Base-by-base conservation (phyloP, 306 rosid genomes). In the Fagus crenata region DNA sequence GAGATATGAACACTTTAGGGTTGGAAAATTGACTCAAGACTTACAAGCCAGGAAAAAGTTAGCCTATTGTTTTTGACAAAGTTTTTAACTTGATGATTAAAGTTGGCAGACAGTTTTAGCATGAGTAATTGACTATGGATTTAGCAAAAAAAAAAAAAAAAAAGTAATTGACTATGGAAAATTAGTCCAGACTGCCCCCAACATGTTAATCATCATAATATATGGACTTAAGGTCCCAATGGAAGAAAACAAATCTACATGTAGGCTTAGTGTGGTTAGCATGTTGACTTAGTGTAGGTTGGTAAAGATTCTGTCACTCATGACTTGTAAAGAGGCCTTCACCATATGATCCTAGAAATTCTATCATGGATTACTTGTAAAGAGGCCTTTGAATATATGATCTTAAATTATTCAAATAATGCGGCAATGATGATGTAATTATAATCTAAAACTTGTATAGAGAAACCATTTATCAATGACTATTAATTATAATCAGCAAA, bases 151-250 rank as follows among this genome's bases (percentile, higher is more conserved):
- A 22, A 22, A 22, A 22, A 22, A 22, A 22, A 22, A 22, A 22
- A 22, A 22, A 22, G 17, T 12, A n/a, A n/a, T 12, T 56, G 35
- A 2, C n/a, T 0, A 63, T 35, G 18, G 69, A 7, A 36, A 3
- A 17, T 67, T 40, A 39, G 71, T 39, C 49, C n/a, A 63, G 5
- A 2, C 69, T 0, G 42, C 69, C 69, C 63, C 3, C 13, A 5
- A 35, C 7, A 67, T 67, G 46, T 17, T 67, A 67, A 67, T 6
- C 71, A 67, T 67, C 49, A 67, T 37, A 67, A 6, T n/a, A n/a
- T 39, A 6, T 67, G 31, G 71, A 67, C 71, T 67, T n/a, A 39
- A 67, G 71, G 32, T n/a, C 12, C 32, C 71, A n/a, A 67, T 18
- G 2, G 41, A 65, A 67, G 49, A 67, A 37, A 15, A 13, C 2